Percentiles rank a stretch among this genome's conserved stretches.
phyloP scores from a whole-genome alignment of 73 alveolate species.

The Symbiodinium pilosum region DNA sequence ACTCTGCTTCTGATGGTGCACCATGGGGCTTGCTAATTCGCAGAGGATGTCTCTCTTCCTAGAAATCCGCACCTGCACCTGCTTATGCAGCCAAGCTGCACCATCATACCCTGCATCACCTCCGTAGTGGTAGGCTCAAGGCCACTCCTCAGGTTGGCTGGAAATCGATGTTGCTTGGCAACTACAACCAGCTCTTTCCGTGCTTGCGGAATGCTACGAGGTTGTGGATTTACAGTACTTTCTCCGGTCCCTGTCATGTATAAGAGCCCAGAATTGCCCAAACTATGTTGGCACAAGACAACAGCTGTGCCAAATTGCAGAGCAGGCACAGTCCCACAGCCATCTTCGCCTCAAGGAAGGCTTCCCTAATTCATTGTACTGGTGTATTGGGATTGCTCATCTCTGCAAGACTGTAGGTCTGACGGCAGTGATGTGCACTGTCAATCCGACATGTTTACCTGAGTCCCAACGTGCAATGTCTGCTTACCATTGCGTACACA shows the following conservation, averaged over 20 bases:
- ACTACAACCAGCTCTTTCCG: neutral
- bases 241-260: too few relatives aligned
- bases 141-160: slow-evolving; percentile 55
- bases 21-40: too few relatives aligned
- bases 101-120: neutral
- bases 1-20: too few relatives aligned
- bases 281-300: too few relatives aligned
- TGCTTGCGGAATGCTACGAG: neutral
- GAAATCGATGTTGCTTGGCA: neutral
- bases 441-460: neutral
- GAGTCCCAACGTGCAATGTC: too few relatives aligned
- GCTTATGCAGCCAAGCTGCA: neutral
- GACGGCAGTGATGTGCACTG: neutral
- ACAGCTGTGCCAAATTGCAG: neutral
- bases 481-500: too few relatives aligned
- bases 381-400: neutral
- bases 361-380: neutral
- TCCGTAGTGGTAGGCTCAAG: slow-evolving; percentile 53
- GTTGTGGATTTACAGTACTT: too few relatives aligned
- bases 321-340: neutral
- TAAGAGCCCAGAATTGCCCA: too few relatives aligned
- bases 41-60: too few relatives aligned
- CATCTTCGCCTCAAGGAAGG: neutral
- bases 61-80: too few relatives aligned
- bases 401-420: neutral